Base-by-base conservation (phyloP, 768 basidiomycete genomes). In the Lactarius sp. region DNA sequence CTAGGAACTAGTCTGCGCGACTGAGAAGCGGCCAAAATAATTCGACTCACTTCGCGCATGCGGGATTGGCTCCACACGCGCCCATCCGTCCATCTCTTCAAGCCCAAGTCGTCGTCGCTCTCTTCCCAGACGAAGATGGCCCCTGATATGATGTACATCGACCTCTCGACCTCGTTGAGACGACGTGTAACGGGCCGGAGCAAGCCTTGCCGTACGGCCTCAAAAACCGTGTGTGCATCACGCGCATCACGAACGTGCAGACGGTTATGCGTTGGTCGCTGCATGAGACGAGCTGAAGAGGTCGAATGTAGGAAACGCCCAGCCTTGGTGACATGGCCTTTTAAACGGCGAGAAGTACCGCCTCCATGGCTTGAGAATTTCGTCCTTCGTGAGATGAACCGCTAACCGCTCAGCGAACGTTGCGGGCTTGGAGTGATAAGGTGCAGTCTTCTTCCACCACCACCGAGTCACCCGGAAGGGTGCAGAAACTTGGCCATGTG, bases 121-220 rank as follows among this genome's bases (percentile, higher is more conserved):
- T 88, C 85, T 69, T 84, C 80, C 86, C 86, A 88, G 51, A 87
- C 84, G 69, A 87, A 88, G 34, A 87, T 77, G 4, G 85, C 80
- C 4, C 86, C 86, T 7, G 84, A 82, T 53, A 76, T 77, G 61
- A 88, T 83, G 68, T 78, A 80, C 56, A 72, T 80, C 6, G 77
- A 74, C 59, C 85, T 74, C 70, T 88, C 85, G 56, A 78, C 75
- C 66, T 87, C 85, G 71, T 87, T 85, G 58, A 87, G 77, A 49
- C 85, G 80, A 31, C 85, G 79, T 41, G 75, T 71, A 34, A 85
- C 80, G 20, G 80, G 80, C 49, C 75, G 75, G 18, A 86, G 75
- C 41, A 71, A 31, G 39, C 84, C 82, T 64, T 79, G 80, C 2
- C 83, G 80, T 60, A 85, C 85, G 34, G 84, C 85, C 74, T 87